Evolutionary conservation across 495 filamentous ascomycete genomes (phyloP).

Genomic region (Platismatia glauca): DNA sequence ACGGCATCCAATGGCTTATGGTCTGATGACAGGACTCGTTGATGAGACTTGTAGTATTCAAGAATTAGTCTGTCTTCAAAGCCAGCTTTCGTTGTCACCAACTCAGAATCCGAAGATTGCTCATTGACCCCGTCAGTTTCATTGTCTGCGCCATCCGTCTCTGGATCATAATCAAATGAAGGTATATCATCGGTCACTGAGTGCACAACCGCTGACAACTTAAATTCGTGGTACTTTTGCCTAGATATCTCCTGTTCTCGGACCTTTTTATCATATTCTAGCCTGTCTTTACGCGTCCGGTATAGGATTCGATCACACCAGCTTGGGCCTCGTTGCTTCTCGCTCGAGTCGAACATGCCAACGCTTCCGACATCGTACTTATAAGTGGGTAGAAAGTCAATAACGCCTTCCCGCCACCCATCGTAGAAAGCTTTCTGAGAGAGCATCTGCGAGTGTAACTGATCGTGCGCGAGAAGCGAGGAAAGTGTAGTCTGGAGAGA

Average conservation of each 20-base stretch:
- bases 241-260: constrained; percentile 56
- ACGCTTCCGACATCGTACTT: constrained; percentile 96
- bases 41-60: constrained; percentile 77
- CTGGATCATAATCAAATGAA: constrained; percentile 84
- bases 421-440: constrained; percentile 73
- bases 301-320: constrained; percentile 98
- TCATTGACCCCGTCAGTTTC: constrained; percentile 49
- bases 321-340: constrained; percentile 83
- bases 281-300: constrained; percentile 60
- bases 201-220: constrained; percentile 64
- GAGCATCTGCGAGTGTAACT: constrained; percentile 66
- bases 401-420: constrained; percentile 84
- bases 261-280: constrained; percentile 58
- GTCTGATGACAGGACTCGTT: constrained; percentile 82
- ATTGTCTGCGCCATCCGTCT: constrained; percentile 46
- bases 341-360: constrained; percentile 85
- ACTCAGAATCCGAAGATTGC: constrained; percentile 28
- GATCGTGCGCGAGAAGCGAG: constrained; percentile 83
- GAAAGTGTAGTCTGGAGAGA: constrained; percentile 76
- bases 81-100: constrained; percentile 44
- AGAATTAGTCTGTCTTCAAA: constrained; percentile 56
- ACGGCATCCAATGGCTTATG: constrained; percentile 83
- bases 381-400: constrained; percentile 86
- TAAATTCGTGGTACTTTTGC: constrained; percentile 77
- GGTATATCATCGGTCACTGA: constrained; percentile 66